Percentiles rank a stretch among this genome's conserved stretches.
Evolutionary conservation across 1,284 basidiomycete species (phyloP).

Genomic region (Singerocomus inundabilis): DNA sequence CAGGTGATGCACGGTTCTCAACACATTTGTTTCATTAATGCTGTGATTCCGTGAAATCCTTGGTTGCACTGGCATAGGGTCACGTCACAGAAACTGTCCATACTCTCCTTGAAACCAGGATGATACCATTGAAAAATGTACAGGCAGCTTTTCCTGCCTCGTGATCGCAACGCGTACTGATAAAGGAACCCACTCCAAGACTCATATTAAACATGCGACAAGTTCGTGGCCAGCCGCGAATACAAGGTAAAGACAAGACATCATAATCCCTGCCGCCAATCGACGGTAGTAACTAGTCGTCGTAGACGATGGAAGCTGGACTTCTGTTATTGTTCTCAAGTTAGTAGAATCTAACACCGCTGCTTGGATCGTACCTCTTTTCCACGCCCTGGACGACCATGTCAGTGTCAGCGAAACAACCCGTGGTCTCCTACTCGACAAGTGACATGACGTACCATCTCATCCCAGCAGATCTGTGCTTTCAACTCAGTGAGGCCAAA

Average conservation of each 20-base stretch:
- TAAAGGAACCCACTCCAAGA: background rate
- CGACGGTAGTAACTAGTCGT: constrained; percentile 10
- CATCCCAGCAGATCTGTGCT: constrained; percentile 26
- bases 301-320: constrained; percentile 40
- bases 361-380: constrained; percentile 25
- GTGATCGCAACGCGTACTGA: background rate
- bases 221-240: background rate
- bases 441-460: constrained; percentile 7
- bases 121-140: background rate
- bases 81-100: too few species aligned
- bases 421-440: too few species aligned
- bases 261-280: background rate
- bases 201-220: background rate
- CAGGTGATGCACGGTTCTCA: background rate
- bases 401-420: too few species aligned
- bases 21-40: background rate
- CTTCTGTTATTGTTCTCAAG: constrained; percentile 23
- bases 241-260: background rate
- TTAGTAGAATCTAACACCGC: background rate
- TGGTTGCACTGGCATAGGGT: background rate
- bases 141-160: background rate
- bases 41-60: background rate
- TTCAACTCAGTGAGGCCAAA: constrained; percentile 29
- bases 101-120: too few species aligned
- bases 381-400: constrained; percentile 22